Conservation (phyloP, 305 asterid species). For the Fraxinus nigra region DNA sequence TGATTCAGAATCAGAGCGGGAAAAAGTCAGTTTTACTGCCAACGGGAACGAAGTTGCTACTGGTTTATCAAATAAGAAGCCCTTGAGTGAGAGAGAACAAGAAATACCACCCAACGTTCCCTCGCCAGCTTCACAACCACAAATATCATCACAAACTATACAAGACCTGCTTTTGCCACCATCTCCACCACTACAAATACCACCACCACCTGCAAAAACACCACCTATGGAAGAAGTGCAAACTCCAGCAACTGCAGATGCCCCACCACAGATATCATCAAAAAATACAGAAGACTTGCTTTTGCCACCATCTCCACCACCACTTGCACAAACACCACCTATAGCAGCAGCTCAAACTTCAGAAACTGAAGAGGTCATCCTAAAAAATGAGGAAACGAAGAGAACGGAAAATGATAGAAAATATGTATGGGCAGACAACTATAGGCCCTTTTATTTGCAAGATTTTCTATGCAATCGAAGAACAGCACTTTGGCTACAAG, state of each 20-base stretch:
- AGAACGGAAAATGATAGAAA: constrained; percentile 24
- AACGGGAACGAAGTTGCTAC: constrained; percentile 22
- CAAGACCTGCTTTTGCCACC: not conserved
- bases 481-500: constrained; percentile 52
- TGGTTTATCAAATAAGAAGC: constrained; percentile 43
- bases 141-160: constrained; percentile 12
- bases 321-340: constrained; percentile 19
- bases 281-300: not conserved
- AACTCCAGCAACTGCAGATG: constrained; percentile 17
- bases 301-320: not conserved
- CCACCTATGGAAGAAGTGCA: constrained; percentile 22
- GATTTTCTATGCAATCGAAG: constrained; percentile 63
- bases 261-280: constrained; percentile 1
- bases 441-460: constrained; percentile 52
- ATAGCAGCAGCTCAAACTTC: constrained; percentile 20
- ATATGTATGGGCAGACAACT: constrained; percentile 61
- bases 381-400: constrained; percentile 22
- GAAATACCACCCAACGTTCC: constrained; percentile 28
- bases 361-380: constrained; percentile 10
- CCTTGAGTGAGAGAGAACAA: constrained; percentile 81
- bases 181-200: not conserved
- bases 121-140: constrained; percentile 24
- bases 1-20: constrained; percentile 31
- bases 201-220: constrained; percentile 7
- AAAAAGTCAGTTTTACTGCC: constrained; percentile 17